Evolutionary conservation across 352 stramenopile species (phyloP), one percentile per base, ranked within the genome.

Genomic region (Sclerospora graminicola): DNA sequence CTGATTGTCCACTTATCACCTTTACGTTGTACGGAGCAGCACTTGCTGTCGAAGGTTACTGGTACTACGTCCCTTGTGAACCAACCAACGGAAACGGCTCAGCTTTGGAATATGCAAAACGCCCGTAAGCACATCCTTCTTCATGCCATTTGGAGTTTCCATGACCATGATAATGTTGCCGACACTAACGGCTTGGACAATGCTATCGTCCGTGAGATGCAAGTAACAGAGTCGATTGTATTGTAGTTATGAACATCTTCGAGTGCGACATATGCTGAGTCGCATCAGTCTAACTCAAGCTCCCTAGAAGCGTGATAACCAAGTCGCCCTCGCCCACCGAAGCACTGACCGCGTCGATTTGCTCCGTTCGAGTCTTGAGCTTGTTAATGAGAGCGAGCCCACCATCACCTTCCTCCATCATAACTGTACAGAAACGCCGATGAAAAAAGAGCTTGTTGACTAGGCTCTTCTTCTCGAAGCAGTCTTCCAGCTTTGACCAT

Each of bases 381-480:
- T 45, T 54, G 30, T 54, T 60, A 31, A 50, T 45, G 23, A 50
- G 40, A 14, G 27, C 33, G 7, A 52, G 14, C 35, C 51, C 52
- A 44, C 36, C 52, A 51, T 61, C 41, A 49, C 39, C 52, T 45
- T 11, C 23, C 38, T n/a, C n/a, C n/a, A n/a, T n/a, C n/a, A n/a
- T n/a, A n/a, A n/a, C n/a, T 3, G 46, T 51, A 26, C 51, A 56
- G 40, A 61, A n/a, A 8, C 51, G 52, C 27, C 52, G 45, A 40
- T 18, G 9, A 40, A 40, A 18, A n/a, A n/a, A n/a, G n/a, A n/a
- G n/a, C n/a, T n/a, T n/a, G n/a, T n/a, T n/a, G n/a, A n/a, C n/a
- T n/a, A n/a, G n/a, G 10, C 33, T 39, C 21, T 26, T 26, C 21
- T 26, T 26, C 21, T 26, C 21, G 21, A 26, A 26, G 21, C 6